These are phyloP conservation scores for Myxozyma neotropica DNA, from an alignment of 805 yeast species.

Conservation along the genomic window DNA sequence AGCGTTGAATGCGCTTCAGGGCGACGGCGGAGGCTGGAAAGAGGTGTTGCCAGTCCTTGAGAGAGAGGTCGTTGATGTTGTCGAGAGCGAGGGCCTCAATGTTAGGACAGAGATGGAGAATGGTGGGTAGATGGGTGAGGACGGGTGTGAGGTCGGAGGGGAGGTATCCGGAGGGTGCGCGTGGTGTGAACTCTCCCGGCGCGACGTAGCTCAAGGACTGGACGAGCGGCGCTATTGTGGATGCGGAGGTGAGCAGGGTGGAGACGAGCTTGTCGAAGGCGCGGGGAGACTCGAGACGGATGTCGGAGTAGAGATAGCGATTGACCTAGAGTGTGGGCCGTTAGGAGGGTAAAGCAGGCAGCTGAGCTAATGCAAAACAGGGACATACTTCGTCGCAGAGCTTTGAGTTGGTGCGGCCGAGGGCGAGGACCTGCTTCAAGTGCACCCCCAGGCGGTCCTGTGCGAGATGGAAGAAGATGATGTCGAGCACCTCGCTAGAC, in stretches of 20 bases:
- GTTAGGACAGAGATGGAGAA: conserved; percentile 31
- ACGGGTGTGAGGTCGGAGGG: conserved; percentile 30
- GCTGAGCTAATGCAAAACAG: not conserved
- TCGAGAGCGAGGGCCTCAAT: conserved; percentile 30
- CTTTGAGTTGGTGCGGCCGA: conserved; percentile 24
- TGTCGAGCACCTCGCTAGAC: conserved; percentile 21
- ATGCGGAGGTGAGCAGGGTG: conserved; percentile 30
- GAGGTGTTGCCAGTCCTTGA: conserved; percentile 30
- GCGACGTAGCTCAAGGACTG: conserved; percentile 27
- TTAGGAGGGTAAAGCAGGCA: not conserved
- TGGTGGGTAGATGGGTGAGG: conserved; percentile 32
- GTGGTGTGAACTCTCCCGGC: conserved; percentile 34
- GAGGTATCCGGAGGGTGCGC: conserved; percentile 34
- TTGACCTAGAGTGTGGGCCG: conserved; percentile 20
- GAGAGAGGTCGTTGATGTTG: conserved; percentile 26
- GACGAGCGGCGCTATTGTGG: conserved; percentile 28
- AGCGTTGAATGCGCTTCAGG: conserved; percentile 9
- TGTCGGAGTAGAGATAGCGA: conserved; percentile 26
- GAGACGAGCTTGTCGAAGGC: conserved; percentile 31
- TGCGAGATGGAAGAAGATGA: conserved; percentile 17
- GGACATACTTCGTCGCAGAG: conserved; percentile 23
- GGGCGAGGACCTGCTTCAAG: conserved; percentile 13
- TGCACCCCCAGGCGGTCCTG: conserved; percentile 11
- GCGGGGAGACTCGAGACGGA: conserved; percentile 18
- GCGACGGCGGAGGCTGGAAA: conserved; percentile 32